These are phyloP conservation scores for Spencermartinsiella europaea DNA, from an alignment of 805 yeast species.

Conservation along the genomic window DNA sequence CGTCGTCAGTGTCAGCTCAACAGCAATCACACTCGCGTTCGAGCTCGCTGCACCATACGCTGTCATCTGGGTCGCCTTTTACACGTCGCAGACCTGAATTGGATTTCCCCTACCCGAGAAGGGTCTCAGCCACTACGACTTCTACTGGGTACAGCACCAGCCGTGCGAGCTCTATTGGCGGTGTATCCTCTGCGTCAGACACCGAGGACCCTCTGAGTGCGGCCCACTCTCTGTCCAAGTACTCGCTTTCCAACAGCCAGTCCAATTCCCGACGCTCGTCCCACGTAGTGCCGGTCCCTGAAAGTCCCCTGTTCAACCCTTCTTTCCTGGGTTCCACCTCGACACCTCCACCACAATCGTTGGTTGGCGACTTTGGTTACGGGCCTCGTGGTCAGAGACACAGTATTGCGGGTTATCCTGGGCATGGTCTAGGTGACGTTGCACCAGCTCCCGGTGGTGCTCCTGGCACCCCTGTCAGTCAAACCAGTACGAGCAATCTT, in stretches of 20 bases:
- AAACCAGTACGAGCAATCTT: too few relatives aligned
- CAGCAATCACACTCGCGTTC: constrained; percentile 12
- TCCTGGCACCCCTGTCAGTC: too few relatives aligned
- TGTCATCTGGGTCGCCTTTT: not conserved
- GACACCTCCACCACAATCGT: not conserved
- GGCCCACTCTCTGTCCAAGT: constrained; percentile 22
- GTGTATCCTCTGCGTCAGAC: constrained; percentile 24
- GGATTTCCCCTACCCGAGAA: constrained; percentile 16
- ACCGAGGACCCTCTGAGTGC: constrained; percentile 24
- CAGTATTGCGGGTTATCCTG: constrained; percentile 13
- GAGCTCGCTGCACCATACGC: constrained; percentile 14
- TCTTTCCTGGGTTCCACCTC: not conserved
- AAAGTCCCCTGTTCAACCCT: not conserved
- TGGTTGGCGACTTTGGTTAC: not conserved
- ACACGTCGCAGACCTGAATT: not conserved
- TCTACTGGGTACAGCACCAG: constrained; percentile 17
- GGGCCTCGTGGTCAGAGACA: constrained; percentile 6
- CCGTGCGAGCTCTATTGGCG: constrained; percentile 24
- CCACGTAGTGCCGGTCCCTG: constrained; percentile 11
- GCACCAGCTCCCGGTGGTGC: too few relatives aligned
- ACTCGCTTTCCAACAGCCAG: constrained; percentile 20
- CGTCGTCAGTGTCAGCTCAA: constrained; percentile 1
- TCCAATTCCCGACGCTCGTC: constrained; percentile 20
- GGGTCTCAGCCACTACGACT: constrained; percentile 17
- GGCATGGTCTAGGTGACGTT: too few relatives aligned